Base-by-base conservation (phyloP, 2,329 filamentous ascomycete species). In the Fusarium sp. region DNA sequence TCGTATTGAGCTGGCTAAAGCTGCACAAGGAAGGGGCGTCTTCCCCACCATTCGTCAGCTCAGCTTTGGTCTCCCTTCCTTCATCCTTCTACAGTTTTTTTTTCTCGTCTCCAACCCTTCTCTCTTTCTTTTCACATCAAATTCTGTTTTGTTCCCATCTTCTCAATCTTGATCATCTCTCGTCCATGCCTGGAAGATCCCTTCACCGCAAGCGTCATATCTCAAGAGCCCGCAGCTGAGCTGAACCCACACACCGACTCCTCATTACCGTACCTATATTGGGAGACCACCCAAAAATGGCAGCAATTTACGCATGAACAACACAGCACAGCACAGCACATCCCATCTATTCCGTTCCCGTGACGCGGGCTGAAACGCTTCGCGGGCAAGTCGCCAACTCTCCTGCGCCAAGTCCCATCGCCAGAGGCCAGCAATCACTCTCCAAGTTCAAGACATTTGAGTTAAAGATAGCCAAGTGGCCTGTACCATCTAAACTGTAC, bases 341-440 rank as follows among this genome's bases (percentile, higher is more conserved):
- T 40, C 45, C 37, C 31, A 35, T 47, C 42, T 47, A 6, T 60
- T 38, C 14, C 16, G 42, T 18, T 59, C 40, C 52, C 57, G 40
- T 72, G 65, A 72, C 54, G 42, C 70, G 37, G 56, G 64, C 57
- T 74, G 72, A 72, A 74, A 72, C 71, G 60, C 64, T 42, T 56
- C 29, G 42, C 20, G 64, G 47, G 24, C 40, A 52, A 45, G 29
- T 47, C 16, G 20, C 35, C 29, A 29, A 35, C 20, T 57, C 54
- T 63, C 59, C 27, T 67, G 59, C 37, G 16, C n/a, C 35, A 56
- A 40, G 22, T 24, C 31, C 50, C 45, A 40, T 16, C 47, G 20
- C 42, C 63, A 29, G 45, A 73, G 38, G 45, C 66, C 42, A 60
- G 57, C 69, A 22, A 42, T 59, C 57, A 34, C 31, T 27, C 45